phyloP scores from a whole-genome alignment of 345 rosid genomes.

The Conringia planisiliqua region DNA sequence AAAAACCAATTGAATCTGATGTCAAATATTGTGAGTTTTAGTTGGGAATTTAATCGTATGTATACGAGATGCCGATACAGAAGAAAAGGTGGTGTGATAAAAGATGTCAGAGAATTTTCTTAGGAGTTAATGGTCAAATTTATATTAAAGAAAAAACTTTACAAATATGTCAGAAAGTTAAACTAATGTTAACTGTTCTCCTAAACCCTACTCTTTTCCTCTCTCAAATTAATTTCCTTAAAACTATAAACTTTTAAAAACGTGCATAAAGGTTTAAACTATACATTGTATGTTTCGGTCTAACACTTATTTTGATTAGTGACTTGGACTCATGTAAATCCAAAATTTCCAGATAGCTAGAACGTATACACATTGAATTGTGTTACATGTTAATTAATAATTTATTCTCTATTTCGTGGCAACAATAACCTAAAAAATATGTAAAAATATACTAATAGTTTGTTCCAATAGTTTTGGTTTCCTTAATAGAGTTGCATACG shows the following conservation, averaged over 20 bases:
- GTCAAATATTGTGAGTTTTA: not conserved
- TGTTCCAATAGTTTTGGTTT: conserved; percentile 15
- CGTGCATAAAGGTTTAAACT: not conserved
- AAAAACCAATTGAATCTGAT: not conserved
- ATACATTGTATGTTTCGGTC: not conserved
- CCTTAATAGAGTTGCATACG: conserved; percentile 20
- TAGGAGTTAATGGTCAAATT: not conserved
- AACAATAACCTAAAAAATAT: not conserved
- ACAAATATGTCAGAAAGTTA: conserved; percentile 8
- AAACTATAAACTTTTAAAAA: not conserved
- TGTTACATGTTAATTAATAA: not conserved
- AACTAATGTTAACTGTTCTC: not conserved
- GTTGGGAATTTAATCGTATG: not conserved
- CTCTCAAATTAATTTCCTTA: not conserved
- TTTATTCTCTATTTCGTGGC: not conserved
- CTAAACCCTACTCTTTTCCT: not conserved
- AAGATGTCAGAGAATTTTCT: conserved; percentile 5
- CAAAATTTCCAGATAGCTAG: not conserved
- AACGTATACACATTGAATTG: not conserved
- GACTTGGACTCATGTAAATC: not conserved
- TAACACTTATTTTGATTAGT: not conserved
- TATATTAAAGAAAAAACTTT: not conserved
- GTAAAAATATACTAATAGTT: not conserved
- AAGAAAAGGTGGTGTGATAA: not conserved
- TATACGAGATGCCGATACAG: not conserved